Conservation (phyloP, 768 basidiomycete species). For the Baorangia bicolor region DNA sequence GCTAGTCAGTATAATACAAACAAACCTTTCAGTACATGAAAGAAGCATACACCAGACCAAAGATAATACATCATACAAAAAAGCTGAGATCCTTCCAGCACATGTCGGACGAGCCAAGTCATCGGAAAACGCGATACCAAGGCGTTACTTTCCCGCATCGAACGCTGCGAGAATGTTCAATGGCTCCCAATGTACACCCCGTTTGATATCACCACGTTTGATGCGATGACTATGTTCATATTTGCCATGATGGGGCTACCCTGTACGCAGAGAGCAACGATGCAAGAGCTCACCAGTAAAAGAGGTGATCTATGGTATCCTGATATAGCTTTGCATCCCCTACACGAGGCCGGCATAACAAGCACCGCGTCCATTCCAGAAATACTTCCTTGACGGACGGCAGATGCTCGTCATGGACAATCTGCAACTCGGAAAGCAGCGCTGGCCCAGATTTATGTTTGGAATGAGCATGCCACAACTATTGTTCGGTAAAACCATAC, state of each 20-base stretch:
- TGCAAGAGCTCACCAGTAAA: neutral
- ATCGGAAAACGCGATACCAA: too few species aligned
- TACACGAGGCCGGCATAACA: neutral
- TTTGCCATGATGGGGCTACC: neutral
- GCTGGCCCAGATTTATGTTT: neutral
- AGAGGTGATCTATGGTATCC: neutral
- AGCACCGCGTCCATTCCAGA: neutral
- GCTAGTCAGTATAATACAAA: too few species aligned
- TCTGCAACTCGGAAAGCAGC: neutral
- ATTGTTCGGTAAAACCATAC: neutral
- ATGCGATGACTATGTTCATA: neutral
- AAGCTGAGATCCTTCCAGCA: too few species aligned
- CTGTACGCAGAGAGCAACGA: neutral
- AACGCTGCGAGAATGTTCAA: too few species aligned
- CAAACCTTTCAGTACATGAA: too few species aligned
- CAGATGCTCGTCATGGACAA: neutral
- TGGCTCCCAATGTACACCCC: neutral
- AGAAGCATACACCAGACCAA: too few species aligned
- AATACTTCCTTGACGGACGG: neutral
- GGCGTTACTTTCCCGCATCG: too few species aligned
- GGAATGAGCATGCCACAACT: conserved; percentile 5
- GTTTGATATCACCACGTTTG: neutral
- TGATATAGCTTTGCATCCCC: neutral
- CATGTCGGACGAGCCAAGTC: too few species aligned
- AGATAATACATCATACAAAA: too few species aligned